Percentiles rank a stretch among this genome's conserved stretches.
Conservation (phyloP, 257 asterid species). For the Solanum dulcamara region DNA sequence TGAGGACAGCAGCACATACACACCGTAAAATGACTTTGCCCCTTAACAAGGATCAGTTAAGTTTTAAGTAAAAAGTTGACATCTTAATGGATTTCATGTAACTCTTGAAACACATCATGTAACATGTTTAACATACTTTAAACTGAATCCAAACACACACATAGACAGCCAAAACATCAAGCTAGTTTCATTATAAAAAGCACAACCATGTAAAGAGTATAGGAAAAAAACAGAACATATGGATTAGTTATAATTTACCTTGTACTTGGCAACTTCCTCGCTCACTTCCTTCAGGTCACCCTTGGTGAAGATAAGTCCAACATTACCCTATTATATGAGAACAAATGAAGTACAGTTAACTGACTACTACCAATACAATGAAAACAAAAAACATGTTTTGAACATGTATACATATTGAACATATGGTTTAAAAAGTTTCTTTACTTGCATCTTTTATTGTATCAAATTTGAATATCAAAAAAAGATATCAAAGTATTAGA, state of each 20-base stretch:
- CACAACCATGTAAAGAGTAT: not conserved
- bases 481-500: not conserved
- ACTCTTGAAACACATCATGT: not conserved
- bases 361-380: not conserved
- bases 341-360: not conserved
- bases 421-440: not conserved
- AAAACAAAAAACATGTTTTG: not conserved
- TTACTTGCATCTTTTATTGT: not conserved
- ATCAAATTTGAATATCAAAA: not conserved
- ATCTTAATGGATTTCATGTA: not conserved
- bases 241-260: constrained; percentile 27
- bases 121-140: not conserved
- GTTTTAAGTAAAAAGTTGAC: not conserved
- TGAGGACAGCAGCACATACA: not conserved
- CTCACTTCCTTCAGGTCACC: constrained; percentile 98
- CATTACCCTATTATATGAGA: constrained; percentile 56
- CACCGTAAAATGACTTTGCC: not conserved
- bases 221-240: not conserved
- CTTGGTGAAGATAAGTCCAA: constrained; percentile 89
- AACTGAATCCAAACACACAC: not conserved
- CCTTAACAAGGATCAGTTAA: too few relatives aligned
- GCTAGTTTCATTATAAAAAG: not conserved
- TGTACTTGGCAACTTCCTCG: constrained; percentile 87
- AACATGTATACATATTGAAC: not conserved
- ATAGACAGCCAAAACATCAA: not conserved